phyloP scores from a whole-genome alignment of 2,329 filamentous ascomycete genomes.

The Spiromastix sp. region DNA sequence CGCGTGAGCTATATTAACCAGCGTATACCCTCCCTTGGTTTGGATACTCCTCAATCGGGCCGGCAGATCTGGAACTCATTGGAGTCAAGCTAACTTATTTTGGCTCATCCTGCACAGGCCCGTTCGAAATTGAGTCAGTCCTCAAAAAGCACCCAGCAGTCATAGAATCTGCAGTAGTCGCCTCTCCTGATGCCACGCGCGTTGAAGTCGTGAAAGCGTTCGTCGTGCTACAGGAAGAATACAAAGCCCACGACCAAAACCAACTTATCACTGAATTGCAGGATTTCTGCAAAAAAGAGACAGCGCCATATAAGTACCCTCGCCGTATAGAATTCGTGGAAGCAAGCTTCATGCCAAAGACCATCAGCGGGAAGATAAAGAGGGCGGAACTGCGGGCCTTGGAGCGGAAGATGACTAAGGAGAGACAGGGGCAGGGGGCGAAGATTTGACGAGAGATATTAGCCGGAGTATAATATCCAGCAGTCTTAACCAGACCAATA shows the following conservation, averaged over 20 bases:
- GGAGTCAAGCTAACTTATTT: conserved; percentile 2
- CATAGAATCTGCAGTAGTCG: conserved; percentile 31
- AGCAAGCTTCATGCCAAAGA: conserved; percentile 28
- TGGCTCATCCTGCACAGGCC: too few species aligned
- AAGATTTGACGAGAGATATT: conserved; percentile 2
- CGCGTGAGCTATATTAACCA: too few species aligned
- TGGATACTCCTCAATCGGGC: too few species aligned
- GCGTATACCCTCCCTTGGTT: too few species aligned
- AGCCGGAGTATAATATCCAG: too few species aligned
- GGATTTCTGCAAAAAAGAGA: conserved; percentile 30
- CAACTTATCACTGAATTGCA: conserved; percentile 25
- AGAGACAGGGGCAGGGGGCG: too few species aligned
- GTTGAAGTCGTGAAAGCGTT: conserved; percentile 35
- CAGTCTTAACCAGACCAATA: background rate
- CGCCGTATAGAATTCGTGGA: conserved; percentile 31
- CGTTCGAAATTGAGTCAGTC: conserved; percentile 34
- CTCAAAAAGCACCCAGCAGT: conserved; percentile 30
- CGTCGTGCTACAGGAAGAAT: conserved; percentile 24
- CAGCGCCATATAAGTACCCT: conserved; percentile 34
- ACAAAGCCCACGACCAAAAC: conserved; percentile 10
- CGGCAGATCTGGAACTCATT: too few species aligned
- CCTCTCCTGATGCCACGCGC: conserved; percentile 26
- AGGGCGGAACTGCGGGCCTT: conserved; percentile 27
- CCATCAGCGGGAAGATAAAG: conserved; percentile 28
- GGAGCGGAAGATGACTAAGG: conserved; percentile 21